Base-by-base conservation (phyloP, 306 rosid genomes). In the Corylus heterophylla region DNA sequence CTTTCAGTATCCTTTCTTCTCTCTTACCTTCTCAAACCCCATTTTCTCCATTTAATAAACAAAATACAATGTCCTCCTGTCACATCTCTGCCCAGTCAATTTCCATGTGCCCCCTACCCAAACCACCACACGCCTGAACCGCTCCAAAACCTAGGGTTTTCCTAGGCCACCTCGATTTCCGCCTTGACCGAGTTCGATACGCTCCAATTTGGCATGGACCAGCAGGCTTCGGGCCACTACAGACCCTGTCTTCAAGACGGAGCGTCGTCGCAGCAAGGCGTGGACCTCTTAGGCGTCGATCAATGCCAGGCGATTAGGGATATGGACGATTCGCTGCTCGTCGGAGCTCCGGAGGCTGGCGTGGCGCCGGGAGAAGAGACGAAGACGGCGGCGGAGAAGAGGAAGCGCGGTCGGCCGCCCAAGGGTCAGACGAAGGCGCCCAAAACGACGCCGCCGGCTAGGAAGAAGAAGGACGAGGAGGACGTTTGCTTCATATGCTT, bases 401-500 rank as follows among this genome's bases (percentile, higher is more conserved):
- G 88, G 49, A 88, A 85, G 85, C 94, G 99, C 0, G 96, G 96
- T 3, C 94, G 99, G 25, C 98, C 98, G 49, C 94, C 92, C 1
- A 86, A 88, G 37, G 89, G 83, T 22, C 78, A 69, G 27, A 79
- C 80, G 0, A 93, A 83, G 49, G 17, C 79, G 63, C 71, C 77
- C 70, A 89, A 81, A 51, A 12, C 84, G 51, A 74, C 82, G 79
- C 79, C 86, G 71, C 18, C 29, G 39, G 70, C 83, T 69, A 88
- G 64, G 82, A 85, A 59, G 84, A 68, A 76, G 66, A 79, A 77
- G 54, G 98, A 93, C 2, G 99, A 91, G 54, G 99, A 96, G 59
- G 99, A 93, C 70, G 98, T 96, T 55, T 96, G 99, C 76, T 96
- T 96, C 72, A 90, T 96, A 12, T 96, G 99, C 89, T 96, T 96